Evolutionary conservation across 768 basidiomycete species (phyloP).

Genomic region (Rhizopogon roseolus): DNA sequence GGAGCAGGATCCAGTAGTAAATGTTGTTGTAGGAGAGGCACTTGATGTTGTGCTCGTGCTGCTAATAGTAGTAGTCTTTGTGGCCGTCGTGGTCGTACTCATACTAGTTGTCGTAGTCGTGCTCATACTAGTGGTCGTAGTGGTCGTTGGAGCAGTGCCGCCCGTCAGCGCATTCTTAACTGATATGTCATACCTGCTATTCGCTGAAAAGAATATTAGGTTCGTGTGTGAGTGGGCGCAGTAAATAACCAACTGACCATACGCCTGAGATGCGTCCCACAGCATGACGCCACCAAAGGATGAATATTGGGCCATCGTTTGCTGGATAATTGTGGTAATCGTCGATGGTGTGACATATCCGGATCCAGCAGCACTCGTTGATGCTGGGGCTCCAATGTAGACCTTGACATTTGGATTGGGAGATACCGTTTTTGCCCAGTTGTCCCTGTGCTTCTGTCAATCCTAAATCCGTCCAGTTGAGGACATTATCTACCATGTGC

Average conservation of each 20-base stretch:
- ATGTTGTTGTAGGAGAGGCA: slow-evolving; percentile 17
- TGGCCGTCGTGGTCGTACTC: slow-evolving; percentile 1
- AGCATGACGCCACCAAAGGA: slow-evolving; percentile 42
- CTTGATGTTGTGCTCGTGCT: slow-evolving; percentile 19
- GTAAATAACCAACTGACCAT: slow-evolving; percentile 19
- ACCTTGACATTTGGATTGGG: slow-evolving; percentile 43
- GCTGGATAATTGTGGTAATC: slow-evolving; percentile 27
- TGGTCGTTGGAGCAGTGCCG: slow-evolving; percentile 14
- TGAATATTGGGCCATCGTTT: slow-evolving; percentile 31
- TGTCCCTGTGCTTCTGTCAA: slow-evolving; percentile 31
- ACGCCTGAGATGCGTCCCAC: slow-evolving; percentile 44
- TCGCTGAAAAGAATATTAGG: slow-evolving; percentile 25
- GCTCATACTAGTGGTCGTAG: slow-evolving; percentile 13
- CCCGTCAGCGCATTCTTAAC: slow-evolving; percentile 36
- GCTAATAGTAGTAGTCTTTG: not conserved
- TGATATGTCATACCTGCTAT: slow-evolving; percentile 36
- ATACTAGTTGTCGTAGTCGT: slow-evolving; percentile 11
- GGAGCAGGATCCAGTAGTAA: slow-evolving; percentile 32
- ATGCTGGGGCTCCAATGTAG: slow-evolving; percentile 43
- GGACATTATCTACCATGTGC: slow-evolving; percentile 25
- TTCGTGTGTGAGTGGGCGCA: not conserved
- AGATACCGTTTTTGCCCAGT: slow-evolving; percentile 39
- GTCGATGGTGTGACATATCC: slow-evolving; percentile 35
- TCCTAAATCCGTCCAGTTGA: not conserved
- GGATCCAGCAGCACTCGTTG: slow-evolving; percentile 32